Evolutionary conservation across 805 yeast genomes (phyloP).

Genomic region (Saturnispora halmiae): DNA sequence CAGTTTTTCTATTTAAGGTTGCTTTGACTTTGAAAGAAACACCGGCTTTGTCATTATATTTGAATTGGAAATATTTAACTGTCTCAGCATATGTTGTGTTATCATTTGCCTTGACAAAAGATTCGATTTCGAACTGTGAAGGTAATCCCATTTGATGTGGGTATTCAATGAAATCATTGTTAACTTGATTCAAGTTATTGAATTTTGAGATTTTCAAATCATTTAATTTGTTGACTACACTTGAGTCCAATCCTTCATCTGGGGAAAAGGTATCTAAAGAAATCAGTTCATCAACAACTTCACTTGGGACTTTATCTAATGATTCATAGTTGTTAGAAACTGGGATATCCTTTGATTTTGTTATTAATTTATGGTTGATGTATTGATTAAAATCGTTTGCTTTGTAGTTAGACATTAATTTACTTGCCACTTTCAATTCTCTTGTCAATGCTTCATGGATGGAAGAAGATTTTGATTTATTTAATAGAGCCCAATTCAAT

Average conservation of each 20-base stretch:
- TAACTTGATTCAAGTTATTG: conserved; percentile 26
- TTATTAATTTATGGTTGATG: conserved; percentile 43
- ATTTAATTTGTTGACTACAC: conserved; percentile 20
- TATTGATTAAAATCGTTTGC: conserved; percentile 41
- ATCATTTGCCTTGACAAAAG: conserved; percentile 62
- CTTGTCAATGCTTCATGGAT: conserved; percentile 58
- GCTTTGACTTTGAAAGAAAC: conserved; percentile 49
- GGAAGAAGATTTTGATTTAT: conserved; percentile 47
- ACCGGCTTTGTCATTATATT: conserved; percentile 50
- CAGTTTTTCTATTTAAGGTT: conserved; percentile 51
- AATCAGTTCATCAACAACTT: conserved; percentile 44
- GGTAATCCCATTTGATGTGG: conserved; percentile 76
- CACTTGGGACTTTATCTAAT: conserved; percentile 57
- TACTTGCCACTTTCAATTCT: conserved; percentile 70
- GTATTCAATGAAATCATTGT: conserved; percentile 32
- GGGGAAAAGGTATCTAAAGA: conserved; percentile 23
- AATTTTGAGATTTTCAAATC: conserved; percentile 33
- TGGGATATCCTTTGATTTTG: conserved; percentile 26
- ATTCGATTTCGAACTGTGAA: conserved; percentile 51
- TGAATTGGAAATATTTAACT: conserved; percentile 46
- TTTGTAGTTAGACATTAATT: conserved; percentile 51
- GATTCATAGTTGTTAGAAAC: conserved; percentile 30
- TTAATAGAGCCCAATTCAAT: conserved; percentile 59
- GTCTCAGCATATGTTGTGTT: conserved; percentile 65
- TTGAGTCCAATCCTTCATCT: conserved; percentile 13